A percentile compares a stretch with the other conserved stretches of the same genome.
Evolutionary conservation across 805 yeast genomes (phyloP).

Genomic region (Saccharomycodes ludwigii): DNA sequence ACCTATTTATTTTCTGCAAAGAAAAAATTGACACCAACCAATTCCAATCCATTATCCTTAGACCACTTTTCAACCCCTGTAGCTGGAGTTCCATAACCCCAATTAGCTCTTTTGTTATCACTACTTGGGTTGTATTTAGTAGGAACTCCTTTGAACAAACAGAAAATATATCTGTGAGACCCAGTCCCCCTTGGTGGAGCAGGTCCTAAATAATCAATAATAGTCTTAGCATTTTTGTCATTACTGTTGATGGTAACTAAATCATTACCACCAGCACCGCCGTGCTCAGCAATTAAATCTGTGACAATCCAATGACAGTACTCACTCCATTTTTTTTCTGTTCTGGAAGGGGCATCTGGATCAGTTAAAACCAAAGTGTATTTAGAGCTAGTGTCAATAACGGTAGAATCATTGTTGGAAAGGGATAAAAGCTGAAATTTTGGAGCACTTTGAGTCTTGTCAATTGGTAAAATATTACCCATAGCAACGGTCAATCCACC

Average conservation of each 20-base stretch:
- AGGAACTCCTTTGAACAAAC: slow-evolving; percentile 54
- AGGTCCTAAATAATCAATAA: slow-evolving; percentile 15
- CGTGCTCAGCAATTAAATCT: slow-evolving; percentile 24
- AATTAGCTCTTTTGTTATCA: slow-evolving; percentile 27
- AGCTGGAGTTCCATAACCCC: slow-evolving; percentile 83
- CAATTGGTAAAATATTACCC: slow-evolving; percentile 61
- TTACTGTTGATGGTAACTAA: slow-evolving; percentile 8
- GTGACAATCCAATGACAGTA: slow-evolving; percentile 62
- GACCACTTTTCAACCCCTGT: slow-evolving; percentile 72
- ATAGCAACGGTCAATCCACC: slow-evolving; percentile 38
- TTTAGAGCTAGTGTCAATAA: slow-evolving; percentile 29
- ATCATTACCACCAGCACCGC: too few species aligned
- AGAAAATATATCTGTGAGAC: slow-evolving; percentile 73
- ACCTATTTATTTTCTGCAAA: slow-evolving; percentile 46
- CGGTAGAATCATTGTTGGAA: slow-evolving; percentile 22
- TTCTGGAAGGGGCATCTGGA: slow-evolving; percentile 85
- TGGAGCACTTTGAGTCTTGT: slow-evolving; percentile 60
- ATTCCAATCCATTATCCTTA: slow-evolving; percentile 42
- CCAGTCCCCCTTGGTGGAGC: slow-evolving; percentile 44
- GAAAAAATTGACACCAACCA: slow-evolving; percentile 73
- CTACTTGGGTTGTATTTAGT: too few species aligned
- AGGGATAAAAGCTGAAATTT: slow-evolving; percentile 29
- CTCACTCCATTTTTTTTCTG: slow-evolving; percentile 82
- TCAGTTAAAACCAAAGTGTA: slow-evolving; percentile 77
- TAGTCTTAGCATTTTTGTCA: slow-evolving; percentile 2